phyloP scores from a whole-genome alignment of 352 stramenopile genomes.

The Phytophthora syringae region DNA sequence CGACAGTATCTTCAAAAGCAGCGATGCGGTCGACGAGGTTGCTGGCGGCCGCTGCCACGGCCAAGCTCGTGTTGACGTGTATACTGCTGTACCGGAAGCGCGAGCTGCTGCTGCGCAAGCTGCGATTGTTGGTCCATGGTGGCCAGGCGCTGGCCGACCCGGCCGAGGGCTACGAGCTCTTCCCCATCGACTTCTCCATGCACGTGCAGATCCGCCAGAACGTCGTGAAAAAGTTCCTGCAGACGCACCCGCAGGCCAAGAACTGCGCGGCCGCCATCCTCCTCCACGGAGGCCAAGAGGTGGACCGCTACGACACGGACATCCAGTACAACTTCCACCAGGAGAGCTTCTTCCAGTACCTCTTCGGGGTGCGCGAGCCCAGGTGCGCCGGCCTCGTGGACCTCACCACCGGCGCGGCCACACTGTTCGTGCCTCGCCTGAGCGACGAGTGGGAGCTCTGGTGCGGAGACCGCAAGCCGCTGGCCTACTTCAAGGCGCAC shows the following conservation, averaged over 20 bases:
- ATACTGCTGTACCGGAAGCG: constrained; percentile 77
- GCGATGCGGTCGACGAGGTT: constrained; percentile 70
- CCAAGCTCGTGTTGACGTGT: constrained; percentile 92
- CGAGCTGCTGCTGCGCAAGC: background rate
- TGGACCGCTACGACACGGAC: constrained; percentile 87
- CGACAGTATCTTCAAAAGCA: constrained; percentile 38
- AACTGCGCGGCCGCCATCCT: constrained; percentile 55
- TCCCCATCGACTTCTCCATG: constrained; percentile 84
- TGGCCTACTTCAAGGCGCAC: constrained; percentile 78
- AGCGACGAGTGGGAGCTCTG: constrained; percentile 94
- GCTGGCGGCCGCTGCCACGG: constrained; percentile 79
- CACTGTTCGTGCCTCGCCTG: constrained; percentile 94
- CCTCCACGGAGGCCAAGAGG: constrained; percentile 68
- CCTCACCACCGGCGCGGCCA: constrained; percentile 71
- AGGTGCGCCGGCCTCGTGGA: constrained; percentile 91
- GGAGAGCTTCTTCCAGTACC: constrained; percentile 99
- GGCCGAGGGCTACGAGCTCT: constrained; percentile 63
- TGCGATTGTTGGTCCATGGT: background rate
- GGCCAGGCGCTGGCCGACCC: constrained; percentile 33
- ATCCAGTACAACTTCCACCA: constrained; percentile 94
- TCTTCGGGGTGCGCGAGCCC: constrained; percentile 97
- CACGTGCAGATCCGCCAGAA: constrained; percentile 72
- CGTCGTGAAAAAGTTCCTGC: constrained; percentile 49
- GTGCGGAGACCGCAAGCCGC: constrained; percentile 92
- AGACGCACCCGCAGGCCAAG: constrained; percentile 47